These are phyloP conservation scores for Globisporangium recalcitrans DNA, from an alignment of 352 stramenopile genomes.

Conservation along the genomic window DNA sequence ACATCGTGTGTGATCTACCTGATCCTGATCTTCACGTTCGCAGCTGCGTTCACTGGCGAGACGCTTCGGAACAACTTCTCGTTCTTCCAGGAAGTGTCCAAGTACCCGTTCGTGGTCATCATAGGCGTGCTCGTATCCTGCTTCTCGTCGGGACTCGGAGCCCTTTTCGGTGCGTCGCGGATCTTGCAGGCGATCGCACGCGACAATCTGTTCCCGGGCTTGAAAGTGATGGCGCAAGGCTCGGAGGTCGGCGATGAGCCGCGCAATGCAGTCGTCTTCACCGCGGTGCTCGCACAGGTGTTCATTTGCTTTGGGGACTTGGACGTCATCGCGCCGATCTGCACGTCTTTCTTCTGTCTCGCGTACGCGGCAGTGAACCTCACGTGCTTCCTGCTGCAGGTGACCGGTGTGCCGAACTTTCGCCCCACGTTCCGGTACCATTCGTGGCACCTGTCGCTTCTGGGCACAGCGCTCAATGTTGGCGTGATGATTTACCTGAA, in stretches of 20 bases:
- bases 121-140: conserved; percentile 59
- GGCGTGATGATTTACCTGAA: conserved; percentile 78
- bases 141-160: conserved; percentile 62
- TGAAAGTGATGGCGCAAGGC: conserved; percentile 45
- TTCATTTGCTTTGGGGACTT: conserved; percentile 76
- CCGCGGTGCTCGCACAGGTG: conserved; percentile 43
- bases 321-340: conserved; percentile 71
- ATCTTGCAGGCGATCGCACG: conserved; percentile 73
- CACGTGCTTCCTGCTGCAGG: conserved; percentile 66
- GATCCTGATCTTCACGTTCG: conserved; percentile 68
- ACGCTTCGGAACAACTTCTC: conserved; percentile 68
- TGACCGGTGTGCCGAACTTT: conserved; percentile 79
- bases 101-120: conserved; percentile 52
- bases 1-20: conserved; percentile 66
- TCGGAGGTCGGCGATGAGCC: conserved; percentile 63
- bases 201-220: conserved; percentile 55
- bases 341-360: conserved; percentile 80
- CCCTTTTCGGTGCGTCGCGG: conserved; percentile 62
- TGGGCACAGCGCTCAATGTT: conserved; percentile 52
- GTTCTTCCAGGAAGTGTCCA: conserved; percentile 69
- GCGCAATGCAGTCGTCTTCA: conserved; percentile 63
- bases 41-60: conserved; percentile 38
- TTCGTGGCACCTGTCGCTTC: conserved; percentile 58
- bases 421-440: conserved; percentile 67
- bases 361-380: conserved; percentile 72